Evolutionary conservation across 352 stramenopile genomes (phyloP).

Genomic region (Blastocystis sp.): DNA sequence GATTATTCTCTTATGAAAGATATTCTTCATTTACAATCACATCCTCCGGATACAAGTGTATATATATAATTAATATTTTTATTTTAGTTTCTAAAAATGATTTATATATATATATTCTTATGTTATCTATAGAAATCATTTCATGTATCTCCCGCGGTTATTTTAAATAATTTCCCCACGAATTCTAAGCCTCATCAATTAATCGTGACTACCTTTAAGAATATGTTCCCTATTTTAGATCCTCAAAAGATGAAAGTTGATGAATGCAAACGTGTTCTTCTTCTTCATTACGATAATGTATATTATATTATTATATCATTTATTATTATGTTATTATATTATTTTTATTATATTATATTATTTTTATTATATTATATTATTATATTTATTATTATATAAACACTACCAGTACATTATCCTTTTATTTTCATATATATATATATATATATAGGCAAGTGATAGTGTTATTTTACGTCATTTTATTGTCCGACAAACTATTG

Average conservation of each 20-base stretch:
- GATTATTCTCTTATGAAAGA: conserved; percentile 27
- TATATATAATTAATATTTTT: no score
- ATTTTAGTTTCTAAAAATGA: conserved; percentile 54
- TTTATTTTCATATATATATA: no score
- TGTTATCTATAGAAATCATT: conserved; percentile 63
- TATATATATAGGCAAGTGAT: not conserved
- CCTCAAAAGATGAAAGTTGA: conserved; percentile 79
- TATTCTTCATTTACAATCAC: conserved; percentile 11
- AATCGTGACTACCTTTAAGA: conserved; percentile 95
- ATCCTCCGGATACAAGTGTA: no score
- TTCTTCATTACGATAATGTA: conserved; percentile 80
- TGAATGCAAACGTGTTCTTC: conserved; percentile 79
- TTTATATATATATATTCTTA: conserved; percentile 62
- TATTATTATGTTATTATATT: no score
- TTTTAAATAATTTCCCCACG: conserved; percentile 94
- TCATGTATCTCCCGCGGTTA: conserved; percentile 70
- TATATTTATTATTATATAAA: no score
- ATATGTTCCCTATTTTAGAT: conserved; percentile 94
- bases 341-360: no score
- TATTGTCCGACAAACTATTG: not conserved
- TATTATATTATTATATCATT: not conserved
- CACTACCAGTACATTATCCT: no score
- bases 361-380: no score
- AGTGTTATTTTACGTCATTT: conserved; percentile 30
- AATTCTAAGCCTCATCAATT: conserved; percentile 54